Conservation (phyloP, 805 yeast species). For the Saturnispora hagleri region DNA sequence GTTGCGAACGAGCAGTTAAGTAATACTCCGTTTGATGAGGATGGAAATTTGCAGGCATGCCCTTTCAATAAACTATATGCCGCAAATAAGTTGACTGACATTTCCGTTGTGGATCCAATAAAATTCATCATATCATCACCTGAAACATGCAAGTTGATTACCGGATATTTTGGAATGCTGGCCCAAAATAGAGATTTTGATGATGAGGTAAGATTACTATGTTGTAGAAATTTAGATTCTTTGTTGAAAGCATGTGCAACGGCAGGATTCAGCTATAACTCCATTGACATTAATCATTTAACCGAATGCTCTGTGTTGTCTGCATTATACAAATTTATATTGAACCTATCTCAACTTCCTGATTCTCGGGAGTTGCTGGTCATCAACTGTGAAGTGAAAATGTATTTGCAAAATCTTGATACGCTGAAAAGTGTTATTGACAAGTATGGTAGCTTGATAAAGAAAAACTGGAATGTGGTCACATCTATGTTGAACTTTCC, state of each 20-base stretch:
- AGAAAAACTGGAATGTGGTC: slow-evolving; percentile 60
- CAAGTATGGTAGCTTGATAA: slow-evolving; percentile 56
- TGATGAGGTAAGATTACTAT: slow-evolving; percentile 37
- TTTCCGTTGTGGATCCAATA: slow-evolving; percentile 42
- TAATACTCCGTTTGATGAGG: slow-evolving; percentile 15
- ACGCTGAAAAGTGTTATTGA: slow-evolving; percentile 69
- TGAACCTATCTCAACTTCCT: slow-evolving; percentile 31
- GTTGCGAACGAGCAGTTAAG: slow-evolving; percentile 10
- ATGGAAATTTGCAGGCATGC: slow-evolving; percentile 30
- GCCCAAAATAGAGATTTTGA: slow-evolving; percentile 35
- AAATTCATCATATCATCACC: slow-evolving; percentile 39
- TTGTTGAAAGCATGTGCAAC: slow-evolving; percentile 35
- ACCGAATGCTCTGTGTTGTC: slow-evolving; percentile 41
- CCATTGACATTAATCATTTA: slow-evolving; percentile 7
- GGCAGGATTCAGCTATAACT: slow-evolving; percentile 29
- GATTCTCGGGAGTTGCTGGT: slow-evolving; percentile 35
- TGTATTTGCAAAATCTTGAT: slow-evolving; percentile 50
- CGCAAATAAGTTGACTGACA: slow-evolving; percentile 41
- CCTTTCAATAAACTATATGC: slow-evolving; percentile 48
- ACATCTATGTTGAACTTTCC: slow-evolving; percentile 55
- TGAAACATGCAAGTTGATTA: slow-evolving; percentile 39
- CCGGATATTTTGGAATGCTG: slow-evolving; percentile 37
- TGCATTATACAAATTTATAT: slow-evolving; percentile 39
- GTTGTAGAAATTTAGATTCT: slow-evolving; percentile 44
- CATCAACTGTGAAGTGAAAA: slow-evolving; percentile 55